phyloP scores from a whole-genome alignment of 805 yeast genomes.

The Suhomyces xylopsoci region DNA sequence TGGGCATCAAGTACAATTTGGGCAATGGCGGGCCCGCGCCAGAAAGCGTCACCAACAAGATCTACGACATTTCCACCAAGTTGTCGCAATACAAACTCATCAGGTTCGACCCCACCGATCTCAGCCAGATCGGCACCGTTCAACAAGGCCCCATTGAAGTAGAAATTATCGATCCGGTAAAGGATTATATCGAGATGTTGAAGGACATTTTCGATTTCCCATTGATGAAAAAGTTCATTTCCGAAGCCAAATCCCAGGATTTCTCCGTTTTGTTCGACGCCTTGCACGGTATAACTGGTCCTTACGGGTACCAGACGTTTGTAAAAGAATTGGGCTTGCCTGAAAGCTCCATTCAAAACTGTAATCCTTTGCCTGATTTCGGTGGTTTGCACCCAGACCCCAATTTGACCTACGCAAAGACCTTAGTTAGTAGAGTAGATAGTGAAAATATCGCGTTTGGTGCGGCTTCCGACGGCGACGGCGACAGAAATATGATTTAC shows the following conservation, averaged over 20 bases:
- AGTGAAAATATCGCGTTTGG: slow-evolving; percentile 81
- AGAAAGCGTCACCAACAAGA: slow-evolving; percentile 85
- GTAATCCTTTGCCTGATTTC: slow-evolving; percentile 77
- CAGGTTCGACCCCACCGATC: slow-evolving; percentile 63
- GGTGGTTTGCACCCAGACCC: slow-evolving; percentile 99
- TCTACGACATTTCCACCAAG: slow-evolving; percentile 64
- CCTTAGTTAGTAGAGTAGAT: slow-evolving; percentile 87
- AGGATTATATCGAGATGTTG: slow-evolving; percentile 73
- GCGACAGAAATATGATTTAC: slow-evolving; percentile 97
- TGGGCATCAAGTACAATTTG: slow-evolving; percentile 94
- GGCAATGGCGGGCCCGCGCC: slow-evolving; percentile 99
- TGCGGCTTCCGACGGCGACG: slow-evolving; percentile 99
- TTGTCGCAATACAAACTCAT: slow-evolving; percentile 60
- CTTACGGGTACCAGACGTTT: slow-evolving; percentile 84
- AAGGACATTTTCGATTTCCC: slow-evolving; percentile 85
- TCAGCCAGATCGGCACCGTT: slow-evolving; percentile 52
- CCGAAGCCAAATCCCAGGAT: slow-evolving; percentile 42
- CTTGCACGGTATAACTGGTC: slow-evolving; percentile 94
- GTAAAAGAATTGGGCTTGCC: slow-evolving; percentile 82
- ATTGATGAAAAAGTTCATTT: slow-evolving; percentile 69
- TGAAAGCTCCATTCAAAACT: slow-evolving; percentile 69
- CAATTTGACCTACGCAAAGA: slow-evolving; percentile 87
- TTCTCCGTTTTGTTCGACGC: slow-evolving; percentile 85
- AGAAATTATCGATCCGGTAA: slow-evolving; percentile 80
- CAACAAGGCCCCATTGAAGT: slow-evolving; percentile 58